Percentiles rank a stretch among this genome's conserved stretches.
These are phyloP conservation scores for Teratosphaeria nubilosa DNA, from an alignment of 2,329 filamentous ascomycete species.

Conservation along the genomic window DNA sequence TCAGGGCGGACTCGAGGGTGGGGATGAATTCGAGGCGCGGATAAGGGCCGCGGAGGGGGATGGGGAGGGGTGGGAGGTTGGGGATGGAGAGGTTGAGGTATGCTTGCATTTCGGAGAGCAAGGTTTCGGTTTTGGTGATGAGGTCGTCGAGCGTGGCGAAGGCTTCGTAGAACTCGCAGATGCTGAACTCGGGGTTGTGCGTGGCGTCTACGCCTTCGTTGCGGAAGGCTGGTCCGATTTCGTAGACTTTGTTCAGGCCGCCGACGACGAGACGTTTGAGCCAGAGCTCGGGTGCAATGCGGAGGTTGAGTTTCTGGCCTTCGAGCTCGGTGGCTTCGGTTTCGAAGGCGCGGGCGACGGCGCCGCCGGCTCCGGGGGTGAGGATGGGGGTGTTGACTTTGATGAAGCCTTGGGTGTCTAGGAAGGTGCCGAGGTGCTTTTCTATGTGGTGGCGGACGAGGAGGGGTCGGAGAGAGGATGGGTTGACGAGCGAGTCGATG, in stretches of 20 bases:
- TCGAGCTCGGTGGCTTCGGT: constrained; percentile 69
- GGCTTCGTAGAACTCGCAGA: constrained; percentile 91
- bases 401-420: constrained; percentile 62
- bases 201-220: constrained; percentile 82
- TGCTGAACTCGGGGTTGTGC: constrained; percentile 96
- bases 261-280: constrained; percentile 85
- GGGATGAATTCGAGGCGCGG: constrained; percentile 72
- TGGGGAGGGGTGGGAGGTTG: constrained; percentile 20
- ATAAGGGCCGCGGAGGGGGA: constrained; percentile 31
- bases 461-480: constrained; percentile 56
- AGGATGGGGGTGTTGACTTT: constrained; percentile 90
- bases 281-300: constrained; percentile 91
- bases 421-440: constrained; percentile 61
- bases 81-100: constrained; percentile 4
- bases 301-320: constrained; percentile 60
- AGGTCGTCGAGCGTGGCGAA: constrained; percentile 68
- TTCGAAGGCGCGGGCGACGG: constrained; percentile 74
- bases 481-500: constrained; percentile 74
- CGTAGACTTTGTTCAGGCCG: constrained; percentile 79
- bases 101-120: constrained; percentile 39
- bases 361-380: constrained; percentile 72
- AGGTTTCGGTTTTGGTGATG: constrained; percentile 62
- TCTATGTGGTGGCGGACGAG: constrained; percentile 66
- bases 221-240: constrained; percentile 84
- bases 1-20: constrained; percentile 58